phyloP scores from a whole-genome alignment of 129 eudicot genomes.

The Oenanthe sinensis region DNA sequence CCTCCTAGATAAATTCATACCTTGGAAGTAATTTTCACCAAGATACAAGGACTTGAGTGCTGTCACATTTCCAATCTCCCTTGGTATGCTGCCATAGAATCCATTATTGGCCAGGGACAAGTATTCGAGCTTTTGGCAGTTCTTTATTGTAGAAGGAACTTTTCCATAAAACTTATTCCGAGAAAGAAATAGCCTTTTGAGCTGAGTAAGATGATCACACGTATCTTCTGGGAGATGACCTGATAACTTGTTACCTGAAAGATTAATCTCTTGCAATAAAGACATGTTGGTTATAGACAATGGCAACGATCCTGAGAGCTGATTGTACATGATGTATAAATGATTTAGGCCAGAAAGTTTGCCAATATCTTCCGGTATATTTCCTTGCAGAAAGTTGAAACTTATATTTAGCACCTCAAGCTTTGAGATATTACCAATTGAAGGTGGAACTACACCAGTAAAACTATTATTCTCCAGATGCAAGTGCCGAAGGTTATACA shows the following conservation, averaged over 20 bases:
- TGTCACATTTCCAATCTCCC: slow-evolving; percentile 5
- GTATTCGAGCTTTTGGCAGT: neutral
- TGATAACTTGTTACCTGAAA: neutral
- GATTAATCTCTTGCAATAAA: neutral
- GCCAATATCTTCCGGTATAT: neutral
- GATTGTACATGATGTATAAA: neutral
- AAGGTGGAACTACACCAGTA: slow-evolving; percentile 7
- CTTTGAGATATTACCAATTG: neutral
- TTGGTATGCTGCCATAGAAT: slow-evolving; percentile 2
- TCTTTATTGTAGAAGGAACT: neutral
- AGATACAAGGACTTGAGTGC: neutral
- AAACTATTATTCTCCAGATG: slow-evolving; percentile 9
- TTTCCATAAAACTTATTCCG: neutral
- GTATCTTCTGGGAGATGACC: neutral
- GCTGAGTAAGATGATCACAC: neutral
- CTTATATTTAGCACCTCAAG: neutral
- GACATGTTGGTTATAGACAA: neutral
- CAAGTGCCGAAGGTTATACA: slow-evolving; percentile 7
- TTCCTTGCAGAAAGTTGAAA: slow-evolving; percentile 5
- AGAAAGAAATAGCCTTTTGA: neutral
- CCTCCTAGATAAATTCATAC: neutral
- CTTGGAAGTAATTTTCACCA: neutral
- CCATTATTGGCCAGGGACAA: neutral
- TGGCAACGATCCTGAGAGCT: neutral
- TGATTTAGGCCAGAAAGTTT: neutral